These are phyloP conservation scores for Floccularia luteovirens DNA, from an alignment of 768 basidiomycete species.

Conservation along the genomic window DNA sequence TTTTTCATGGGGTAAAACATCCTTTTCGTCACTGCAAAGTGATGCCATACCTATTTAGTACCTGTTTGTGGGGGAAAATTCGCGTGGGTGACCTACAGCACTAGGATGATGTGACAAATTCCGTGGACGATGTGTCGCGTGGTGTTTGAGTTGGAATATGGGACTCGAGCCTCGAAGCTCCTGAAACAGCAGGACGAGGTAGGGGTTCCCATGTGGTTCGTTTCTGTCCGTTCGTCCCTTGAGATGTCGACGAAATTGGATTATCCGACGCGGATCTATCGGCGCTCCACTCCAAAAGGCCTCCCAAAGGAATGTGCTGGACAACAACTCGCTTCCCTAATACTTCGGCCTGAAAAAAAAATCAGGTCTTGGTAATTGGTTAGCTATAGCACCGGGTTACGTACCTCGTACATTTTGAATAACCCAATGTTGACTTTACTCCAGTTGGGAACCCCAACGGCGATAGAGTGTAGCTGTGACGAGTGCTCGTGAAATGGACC, in stretches of 20 bases:
- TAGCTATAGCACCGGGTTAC: constrained; percentile 10
- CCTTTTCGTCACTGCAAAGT: too few species aligned
- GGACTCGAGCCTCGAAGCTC: too few species aligned
- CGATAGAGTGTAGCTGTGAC: constrained; percentile 82
- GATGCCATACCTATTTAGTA: too few species aligned
- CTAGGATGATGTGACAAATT: too few species aligned
- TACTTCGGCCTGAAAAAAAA: constrained; percentile 64
- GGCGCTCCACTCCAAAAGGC: constrained; percentile 61
- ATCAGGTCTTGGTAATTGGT: neutral
- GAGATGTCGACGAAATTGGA: neutral
- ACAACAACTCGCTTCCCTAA: constrained; percentile 93
- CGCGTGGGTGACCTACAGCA: too few species aligned
- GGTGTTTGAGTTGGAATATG: too few species aligned
- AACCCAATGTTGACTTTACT: constrained; percentile 84
- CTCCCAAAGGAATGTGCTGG: constrained; percentile 86
- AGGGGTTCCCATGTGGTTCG: neutral
- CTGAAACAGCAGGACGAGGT: neutral
- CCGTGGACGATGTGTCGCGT: too few species aligned
- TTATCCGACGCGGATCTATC: constrained; percentile 5
- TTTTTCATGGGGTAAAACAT: too few species aligned
- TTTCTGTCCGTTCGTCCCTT: neutral
- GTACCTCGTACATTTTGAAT: constrained; percentile 92
- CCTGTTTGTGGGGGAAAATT: too few species aligned
- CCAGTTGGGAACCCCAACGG: constrained; percentile 86
- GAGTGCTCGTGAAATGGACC: constrained; percentile 94